A percentile compares a stretch with the other conserved stretches of the same genome.
Conservation (phyloP, 1,284 basidiomycete genomes). For the Coriolopsis trogii region DNA sequence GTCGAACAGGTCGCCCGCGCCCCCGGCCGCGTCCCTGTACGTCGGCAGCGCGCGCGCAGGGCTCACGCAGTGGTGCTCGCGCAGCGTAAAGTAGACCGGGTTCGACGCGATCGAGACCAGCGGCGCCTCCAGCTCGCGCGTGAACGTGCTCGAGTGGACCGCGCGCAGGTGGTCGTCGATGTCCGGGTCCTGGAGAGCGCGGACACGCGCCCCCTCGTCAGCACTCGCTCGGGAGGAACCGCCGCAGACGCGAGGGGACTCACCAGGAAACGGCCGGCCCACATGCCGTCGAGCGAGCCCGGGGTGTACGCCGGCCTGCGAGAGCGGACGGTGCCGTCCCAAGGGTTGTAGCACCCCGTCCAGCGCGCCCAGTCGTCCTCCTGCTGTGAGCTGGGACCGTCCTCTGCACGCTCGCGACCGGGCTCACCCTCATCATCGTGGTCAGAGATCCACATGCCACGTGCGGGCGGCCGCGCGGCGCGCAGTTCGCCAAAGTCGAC, state of each 20-base stretch:
- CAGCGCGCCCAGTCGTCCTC: constrained; percentile 64
- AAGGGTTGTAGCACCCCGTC: constrained; percentile 49
- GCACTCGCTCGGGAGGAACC: too few species aligned
- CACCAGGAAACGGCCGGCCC: constrained; percentile 62
- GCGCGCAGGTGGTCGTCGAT: constrained; percentile 36
- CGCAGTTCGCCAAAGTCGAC: constrained; percentile 53
- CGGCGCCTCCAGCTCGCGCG: constrained; percentile 25
- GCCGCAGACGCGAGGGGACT: constrained; percentile 34
- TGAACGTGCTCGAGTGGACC: constrained; percentile 39
- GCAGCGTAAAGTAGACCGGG: constrained; percentile 56
- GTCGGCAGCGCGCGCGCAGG: constrained; percentile 36
- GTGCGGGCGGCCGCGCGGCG: constrained; percentile 32
- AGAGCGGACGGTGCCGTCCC: constrained; percentile 36
- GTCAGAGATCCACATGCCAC: constrained; percentile 38
- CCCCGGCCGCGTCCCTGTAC: too few species aligned
- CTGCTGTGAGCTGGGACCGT: constrained; percentile 43
- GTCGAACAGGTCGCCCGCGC: constrained; percentile 36
- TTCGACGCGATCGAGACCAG: constrained; percentile 36
- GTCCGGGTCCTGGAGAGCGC: constrained; percentile 36
- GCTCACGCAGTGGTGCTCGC: constrained; percentile 55
- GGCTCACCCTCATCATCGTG: constrained; percentile 29
- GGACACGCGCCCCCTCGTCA: neutral
- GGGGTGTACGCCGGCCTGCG: constrained; percentile 40
- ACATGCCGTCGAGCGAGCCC: constrained; percentile 56
- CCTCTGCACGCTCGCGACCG: constrained; percentile 27